phyloP scores from a whole-genome alignment of 176 grass and related monocot species.

The Ampelocalamus luodianensis region DNA sequence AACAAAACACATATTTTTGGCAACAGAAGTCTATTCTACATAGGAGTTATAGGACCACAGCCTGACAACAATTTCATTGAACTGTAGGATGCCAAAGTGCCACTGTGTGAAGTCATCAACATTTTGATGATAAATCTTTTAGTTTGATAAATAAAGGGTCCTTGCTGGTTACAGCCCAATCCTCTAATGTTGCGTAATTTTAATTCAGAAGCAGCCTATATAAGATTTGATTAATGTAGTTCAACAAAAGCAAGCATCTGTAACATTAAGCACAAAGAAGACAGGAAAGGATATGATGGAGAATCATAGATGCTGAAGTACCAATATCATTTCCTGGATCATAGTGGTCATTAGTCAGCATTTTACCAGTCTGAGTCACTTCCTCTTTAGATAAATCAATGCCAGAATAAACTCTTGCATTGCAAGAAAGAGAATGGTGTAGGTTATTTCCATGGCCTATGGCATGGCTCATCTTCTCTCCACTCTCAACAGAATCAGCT shows the following conservation, averaged over 20 bases:
- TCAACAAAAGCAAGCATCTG: constrained; percentile 21
- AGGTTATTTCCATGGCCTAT: constrained; percentile 63
- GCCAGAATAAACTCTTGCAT: constrained; percentile 84
- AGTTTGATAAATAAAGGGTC: constrained; percentile 19
- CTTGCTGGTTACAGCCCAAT: neutral
- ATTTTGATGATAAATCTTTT: constrained; percentile 2
- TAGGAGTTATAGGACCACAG: neutral
- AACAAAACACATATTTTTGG: neutral
- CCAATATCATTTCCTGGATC: constrained; percentile 71
- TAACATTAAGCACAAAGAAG: constrained; percentile 25
- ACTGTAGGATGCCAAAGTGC: constrained; percentile 26
- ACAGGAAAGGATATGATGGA: neutral
- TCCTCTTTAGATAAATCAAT: constrained; percentile 93
- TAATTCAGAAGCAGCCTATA: constrained; percentile 11
- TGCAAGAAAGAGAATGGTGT: constrained; percentile 95
- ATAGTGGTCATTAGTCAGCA: constrained; percentile 37
- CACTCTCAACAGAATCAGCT: constrained; percentile 90
- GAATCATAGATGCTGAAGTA: constrained; percentile 40
- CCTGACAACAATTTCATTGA: constrained; percentile 14
- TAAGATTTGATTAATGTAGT: constrained; percentile 17
- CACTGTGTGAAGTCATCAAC: neutral
- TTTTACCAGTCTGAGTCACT: constrained; percentile 74
- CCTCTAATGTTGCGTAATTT: neutral
- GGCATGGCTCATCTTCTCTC: constrained; percentile 75
- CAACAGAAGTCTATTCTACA: neutral